phyloP scores from a whole-genome alignment of 2,329 filamentous ascomycete genomes.

The Cladosporium austrohemisphaericum region DNA sequence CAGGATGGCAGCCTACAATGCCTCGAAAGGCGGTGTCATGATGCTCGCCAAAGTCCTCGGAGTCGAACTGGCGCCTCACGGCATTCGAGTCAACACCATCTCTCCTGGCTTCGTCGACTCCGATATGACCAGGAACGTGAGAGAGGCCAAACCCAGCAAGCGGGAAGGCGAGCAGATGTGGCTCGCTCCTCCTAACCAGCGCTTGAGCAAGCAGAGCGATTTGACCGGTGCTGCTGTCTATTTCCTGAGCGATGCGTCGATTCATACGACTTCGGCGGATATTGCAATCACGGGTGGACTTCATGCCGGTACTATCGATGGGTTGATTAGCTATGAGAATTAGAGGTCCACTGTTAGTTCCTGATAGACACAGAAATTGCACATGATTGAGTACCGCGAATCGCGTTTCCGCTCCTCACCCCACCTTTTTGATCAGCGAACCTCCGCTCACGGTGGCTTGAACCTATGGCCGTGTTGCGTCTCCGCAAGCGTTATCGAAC shows the following conservation, averaged over 20 bases:
- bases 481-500: too few species aligned
- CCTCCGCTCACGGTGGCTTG: too few species aligned
- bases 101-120: conserved; percentile 28
- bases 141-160: conserved; percentile 17
- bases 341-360: too few species aligned
- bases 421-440: too few species aligned
- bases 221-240: conserved; percentile 37
- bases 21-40: conserved; percentile 25
- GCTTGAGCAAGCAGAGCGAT: conserved; percentile 21
- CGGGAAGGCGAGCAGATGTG: conserved; percentile 12
- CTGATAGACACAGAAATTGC: too few species aligned
- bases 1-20: conserved; percentile 32
- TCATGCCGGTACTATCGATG: conserved; percentile 22
- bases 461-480: too few species aligned
- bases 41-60: conserved; percentile 29
- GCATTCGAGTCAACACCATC: conserved; percentile 28
- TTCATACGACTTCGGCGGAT: conserved; percentile 42
- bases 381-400: too few species aligned
- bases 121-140: conserved; percentile 23
- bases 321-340: conserved; percentile 13
- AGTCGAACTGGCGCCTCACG: conserved; percentile 34
- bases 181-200: conserved; percentile 12
- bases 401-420: too few species aligned
- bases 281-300: conserved; percentile 27
- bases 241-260: conserved; percentile 39